A percentile compares a stretch with the other conserved stretches of the same genome.
These are phyloP conservation scores for Melanogaster broomeanus DNA, from an alignment of 768 basidiomycete species.

Conservation along the genomic window DNA sequence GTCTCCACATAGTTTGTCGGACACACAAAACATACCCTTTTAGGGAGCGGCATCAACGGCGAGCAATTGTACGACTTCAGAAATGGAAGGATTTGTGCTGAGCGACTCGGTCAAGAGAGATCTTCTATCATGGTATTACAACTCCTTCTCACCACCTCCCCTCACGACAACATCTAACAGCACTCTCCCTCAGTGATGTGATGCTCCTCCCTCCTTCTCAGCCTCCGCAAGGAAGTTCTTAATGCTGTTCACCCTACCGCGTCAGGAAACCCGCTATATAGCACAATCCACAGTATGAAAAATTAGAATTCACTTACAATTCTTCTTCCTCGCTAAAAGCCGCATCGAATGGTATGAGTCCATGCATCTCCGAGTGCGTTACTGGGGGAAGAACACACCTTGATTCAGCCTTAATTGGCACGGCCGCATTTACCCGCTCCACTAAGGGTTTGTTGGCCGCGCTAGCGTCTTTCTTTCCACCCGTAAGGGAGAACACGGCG, in stretches of 20 bases:
- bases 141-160: neutral
- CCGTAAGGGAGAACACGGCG: slow-evolving; percentile 53
- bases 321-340: slow-evolving; percentile 73
- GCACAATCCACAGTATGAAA: slow-evolving; percentile 12
- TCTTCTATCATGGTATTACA: slow-evolving; percentile 11
- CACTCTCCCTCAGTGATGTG: slow-evolving; percentile 26
- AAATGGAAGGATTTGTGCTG: neutral
- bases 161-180: neutral
- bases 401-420: slow-evolving; percentile 66
- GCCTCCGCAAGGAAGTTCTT: slow-evolving; percentile 79
- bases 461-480: slow-evolving; percentile 51
- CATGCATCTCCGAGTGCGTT: neutral
- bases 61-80: neutral
- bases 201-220: slow-evolving; percentile 67
- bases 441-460: slow-evolving; percentile 43
- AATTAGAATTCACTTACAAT: slow-evolving; percentile 57
- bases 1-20: neutral
- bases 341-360: slow-evolving; percentile 11
- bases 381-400: slow-evolving; percentile 48
- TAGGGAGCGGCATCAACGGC: neutral
- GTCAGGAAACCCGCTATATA: slow-evolving; percentile 39
- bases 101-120: neutral
- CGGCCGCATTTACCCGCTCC: slow-evolving; percentile 61
- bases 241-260: slow-evolving; percentile 65
- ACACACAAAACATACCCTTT: neutral